Conservation (phyloP, 2,329 filamentous ascomycete genomes). For the Venturia pyrina region DNA sequence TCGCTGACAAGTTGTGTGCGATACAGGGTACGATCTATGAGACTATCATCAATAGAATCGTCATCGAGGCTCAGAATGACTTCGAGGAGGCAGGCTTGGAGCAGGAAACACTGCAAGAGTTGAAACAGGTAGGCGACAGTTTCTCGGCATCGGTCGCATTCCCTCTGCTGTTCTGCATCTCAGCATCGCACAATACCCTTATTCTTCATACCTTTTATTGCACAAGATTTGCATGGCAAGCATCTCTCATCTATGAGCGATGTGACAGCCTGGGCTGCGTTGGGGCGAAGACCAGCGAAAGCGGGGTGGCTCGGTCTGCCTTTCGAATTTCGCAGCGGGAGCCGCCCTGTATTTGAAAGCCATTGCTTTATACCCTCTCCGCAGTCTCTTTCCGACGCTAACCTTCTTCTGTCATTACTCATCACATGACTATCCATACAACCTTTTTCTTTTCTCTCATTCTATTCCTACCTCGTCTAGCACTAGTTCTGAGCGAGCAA, state of each 20-base stretch:
- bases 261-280: conserved; percentile 10
- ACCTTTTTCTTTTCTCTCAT: neutral
- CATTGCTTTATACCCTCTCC: conserved; percentile 10
- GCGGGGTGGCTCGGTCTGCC: conserved; percentile 9
- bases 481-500: neutral
- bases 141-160: neutral
- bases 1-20: conserved; percentile 6
- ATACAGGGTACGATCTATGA: conserved; percentile 66
- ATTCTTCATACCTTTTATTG: neutral
- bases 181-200: neutral
- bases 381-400: conserved; percentile 10
- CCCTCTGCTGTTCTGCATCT: neutral
- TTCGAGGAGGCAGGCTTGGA: conserved; percentile 96
- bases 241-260: neutral
- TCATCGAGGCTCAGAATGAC: conserved; percentile 64
- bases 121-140: conserved; percentile 64
- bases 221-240: neutral
- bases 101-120: conserved; percentile 72
- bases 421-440: conserved; percentile 8
- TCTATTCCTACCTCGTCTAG: neutral
- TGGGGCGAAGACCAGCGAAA: conserved; percentile 7
- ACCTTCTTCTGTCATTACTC: neutral
- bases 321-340: conserved; percentile 4
- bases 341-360: conserved; percentile 10
- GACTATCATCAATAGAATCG: conserved; percentile 74